Base-by-base conservation (phyloP, 2,329 filamentous ascomycete species). In the Bisporella sp. region DNA sequence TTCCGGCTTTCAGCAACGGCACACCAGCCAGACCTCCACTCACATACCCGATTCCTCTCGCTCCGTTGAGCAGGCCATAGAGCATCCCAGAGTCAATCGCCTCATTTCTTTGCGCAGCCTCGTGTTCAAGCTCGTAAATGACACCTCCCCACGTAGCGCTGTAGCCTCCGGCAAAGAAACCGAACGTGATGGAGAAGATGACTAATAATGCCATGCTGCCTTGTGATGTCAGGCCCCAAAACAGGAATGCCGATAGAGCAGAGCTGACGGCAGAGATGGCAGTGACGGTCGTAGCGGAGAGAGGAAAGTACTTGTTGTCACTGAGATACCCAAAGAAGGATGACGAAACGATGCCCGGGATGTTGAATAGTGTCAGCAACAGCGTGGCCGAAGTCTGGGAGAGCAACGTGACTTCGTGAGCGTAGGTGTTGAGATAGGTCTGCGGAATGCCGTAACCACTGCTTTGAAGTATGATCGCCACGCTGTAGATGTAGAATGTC, bases 361-460 rank as follows among this genome's bases (percentile, higher is more conserved):
- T 59, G 57, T 77, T 78, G 68, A 78, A 75, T 4, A 78, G 58
- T 0, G 73, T 71, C 9, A 80, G 69, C 45, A 79, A 66, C 8
- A 78, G 62, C 1, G 75, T 73, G 28, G 71, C 70, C 0, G 69
- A 69, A 3, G 71, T 70, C 29, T 70, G 66, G 4, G 73, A 73
- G 5, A 74, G 60, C 30, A 66, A 56, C 4, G 71, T 64, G 5
- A 75, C 61, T 12, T 73, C 68, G 48, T 66, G 61, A 6, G 77
- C 77, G 54, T 81, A 82, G 1, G 72, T 73, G 41, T 70, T 72
- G 6, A 83, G 67, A 58, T 81, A 82, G 0, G 78, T 80, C 49
- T 77, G 76, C 9, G 80, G 81, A 55, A 84, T 76, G 31, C 79
- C 72, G 58, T 84, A 84, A 9, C 79, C 81, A 28, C 73, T 70